Evolutionary conservation across 768 basidiomycete genomes (phyloP).

Genomic region (Suillus hirtellus): DNA sequence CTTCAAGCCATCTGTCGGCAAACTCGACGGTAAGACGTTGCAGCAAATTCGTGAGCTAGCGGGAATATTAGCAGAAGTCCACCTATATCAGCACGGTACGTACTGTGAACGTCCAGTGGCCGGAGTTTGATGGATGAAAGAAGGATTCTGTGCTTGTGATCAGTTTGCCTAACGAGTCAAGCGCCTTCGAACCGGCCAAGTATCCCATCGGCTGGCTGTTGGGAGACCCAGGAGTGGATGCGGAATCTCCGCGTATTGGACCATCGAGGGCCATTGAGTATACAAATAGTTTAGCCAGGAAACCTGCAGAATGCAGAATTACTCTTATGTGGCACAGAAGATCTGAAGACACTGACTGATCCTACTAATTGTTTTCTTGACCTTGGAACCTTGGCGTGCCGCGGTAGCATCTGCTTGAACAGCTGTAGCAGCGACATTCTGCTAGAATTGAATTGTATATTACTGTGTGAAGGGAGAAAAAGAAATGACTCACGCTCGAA

Average conservation of each 20-base stretch:
- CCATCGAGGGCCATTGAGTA: constrained; percentile 90
- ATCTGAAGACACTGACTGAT: constrained; percentile 42
- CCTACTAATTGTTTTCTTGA: constrained; percentile 71
- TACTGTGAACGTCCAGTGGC: constrained; percentile 65
- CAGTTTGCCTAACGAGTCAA: constrained; percentile 84
- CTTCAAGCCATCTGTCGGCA: constrained; percentile 75
- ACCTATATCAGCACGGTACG: not conserved
- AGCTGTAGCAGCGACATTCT: constrained; percentile 68
- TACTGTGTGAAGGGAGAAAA: constrained; percentile 3
- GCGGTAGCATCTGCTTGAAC: constrained; percentile 66
- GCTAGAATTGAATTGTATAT: constrained; percentile 9
- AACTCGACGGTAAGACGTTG: constrained; percentile 77
- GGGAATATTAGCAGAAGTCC: constrained; percentile 13
- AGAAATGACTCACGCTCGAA: constrained; percentile 47
- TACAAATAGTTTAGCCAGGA: constrained; percentile 82
- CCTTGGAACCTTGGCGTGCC: constrained; percentile 55
- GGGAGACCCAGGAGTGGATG: constrained; percentile 47
- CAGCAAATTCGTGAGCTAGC: constrained; percentile 78
- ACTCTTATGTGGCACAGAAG: not conserved
- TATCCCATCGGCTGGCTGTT: constrained; percentile 51
- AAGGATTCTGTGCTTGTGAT: constrained; percentile 92
- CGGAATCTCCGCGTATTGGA: constrained; percentile 47
- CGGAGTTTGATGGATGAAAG: constrained; percentile 95
- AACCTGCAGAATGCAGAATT: constrained; percentile 42
- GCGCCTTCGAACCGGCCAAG: constrained; percentile 81